phyloP scores from a whole-genome alignment of 2,329 filamentous ascomycete genomes.

The Talaromyces sp. region DNA sequence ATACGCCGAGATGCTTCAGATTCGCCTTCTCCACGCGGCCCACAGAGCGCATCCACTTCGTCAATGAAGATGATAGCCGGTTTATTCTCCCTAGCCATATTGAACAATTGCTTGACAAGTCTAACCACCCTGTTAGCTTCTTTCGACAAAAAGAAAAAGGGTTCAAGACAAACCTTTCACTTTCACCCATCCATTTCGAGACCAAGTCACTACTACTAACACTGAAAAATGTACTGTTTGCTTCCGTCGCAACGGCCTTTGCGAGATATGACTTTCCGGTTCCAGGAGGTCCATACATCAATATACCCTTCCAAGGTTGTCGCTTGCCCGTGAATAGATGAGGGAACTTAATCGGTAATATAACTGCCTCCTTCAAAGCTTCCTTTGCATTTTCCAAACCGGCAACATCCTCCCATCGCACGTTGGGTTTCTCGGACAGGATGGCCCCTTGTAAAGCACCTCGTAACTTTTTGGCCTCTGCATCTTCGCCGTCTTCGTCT shows the following conservation, averaged over 20 bases:
- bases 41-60: constrained; percentile 94
- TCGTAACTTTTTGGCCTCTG: constrained; percentile 91
- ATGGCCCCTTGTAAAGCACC: constrained; percentile 89
- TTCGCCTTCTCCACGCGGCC: constrained; percentile 87
- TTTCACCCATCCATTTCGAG: constrained; percentile 99
- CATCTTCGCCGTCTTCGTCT: constrained; percentile 68
- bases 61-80: constrained; percentile 99
- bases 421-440: constrained; percentile 88
- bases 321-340: constrained; percentile 93
- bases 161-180: constrained; percentile 63
- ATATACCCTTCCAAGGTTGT: constrained; percentile 96
- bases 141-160: not conserved
- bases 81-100: constrained; percentile 96
- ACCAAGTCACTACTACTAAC: constrained; percentile 96
- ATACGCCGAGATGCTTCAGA: constrained; percentile 95
- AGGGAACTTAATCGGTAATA: constrained; percentile 96
- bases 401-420: constrained; percentile 97
- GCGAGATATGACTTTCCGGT: constrained; percentile 97
- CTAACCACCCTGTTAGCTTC: constrained; percentile 42
- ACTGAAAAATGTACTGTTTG: constrained; percentile 98
- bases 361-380: constrained; percentile 93
- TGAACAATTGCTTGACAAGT: constrained; percentile 92
- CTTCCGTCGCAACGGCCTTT: constrained; percentile 95
- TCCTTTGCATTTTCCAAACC: constrained; percentile 93
- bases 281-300: constrained; percentile 91